Base-by-base conservation (phyloP, 2,329 filamentous ascomycete species). In the Monosporascus sp. region DNA sequence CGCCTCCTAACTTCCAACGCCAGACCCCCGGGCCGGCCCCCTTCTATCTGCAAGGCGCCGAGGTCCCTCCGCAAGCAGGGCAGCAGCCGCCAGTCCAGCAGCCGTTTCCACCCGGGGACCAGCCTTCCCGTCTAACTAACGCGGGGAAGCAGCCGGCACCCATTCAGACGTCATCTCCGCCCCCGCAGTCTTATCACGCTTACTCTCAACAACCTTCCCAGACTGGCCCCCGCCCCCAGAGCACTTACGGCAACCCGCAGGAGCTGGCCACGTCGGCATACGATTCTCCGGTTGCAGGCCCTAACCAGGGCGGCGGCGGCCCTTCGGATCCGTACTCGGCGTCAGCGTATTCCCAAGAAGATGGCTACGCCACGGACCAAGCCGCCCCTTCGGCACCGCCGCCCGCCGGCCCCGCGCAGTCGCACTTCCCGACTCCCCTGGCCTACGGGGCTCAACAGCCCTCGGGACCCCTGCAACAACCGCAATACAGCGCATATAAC, bases 191-290 rank as follows among this genome's bases (percentile, higher is more conserved):
- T 40, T 83, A 84, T 63, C 68, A 74, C 38, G 67, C 75, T 6
- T 82, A 81, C 57, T 64, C 70, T 44, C 78, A 68, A 68, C 76
- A 70, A 51, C 73, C 70, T 54, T 71, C 65, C 56, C 68, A 69
- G 58, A 70, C 66, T 18, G 71, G 69, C 53, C 82, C 81, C 53
- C 82, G 80, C 17, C 85, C 84, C 3, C 81, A 85, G 64, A 87
- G 84, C 68, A 87, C 82, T 11, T 88, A 87, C 61, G 84, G 85
- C 28, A 82, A 84, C 58, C 84, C 88, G 1, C 89, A 92, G 70
- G 89, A 93, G 71, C 76, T 93, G 47, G 86, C 88, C 26, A 91
- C 88, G 0, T 88, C 87, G 1, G 83, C 82, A 9, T 92, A 91
- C 64, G 87, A 91, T 68, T 88, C 87, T 3, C 88, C 88, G 43